A percentile compares a stretch with the other conserved stretches of the same genome.
Evolutionary conservation across 139 green algal species (phyloP).

Genomic region (Yamagishiella unicocca): DNA sequence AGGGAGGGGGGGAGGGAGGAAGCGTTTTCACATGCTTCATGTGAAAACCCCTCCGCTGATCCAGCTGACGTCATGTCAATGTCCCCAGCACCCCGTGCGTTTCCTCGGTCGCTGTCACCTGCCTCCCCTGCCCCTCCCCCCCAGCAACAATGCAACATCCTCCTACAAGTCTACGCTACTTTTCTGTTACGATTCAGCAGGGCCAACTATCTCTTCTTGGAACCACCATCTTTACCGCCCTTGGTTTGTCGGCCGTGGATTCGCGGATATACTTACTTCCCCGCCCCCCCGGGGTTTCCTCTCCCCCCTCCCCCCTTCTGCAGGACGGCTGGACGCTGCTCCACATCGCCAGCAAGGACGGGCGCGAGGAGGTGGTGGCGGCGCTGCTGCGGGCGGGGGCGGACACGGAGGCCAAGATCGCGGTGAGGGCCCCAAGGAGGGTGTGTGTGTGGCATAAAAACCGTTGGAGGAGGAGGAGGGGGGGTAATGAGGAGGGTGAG

Average conservation of each 20-base stretch:
- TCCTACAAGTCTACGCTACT: background rate
- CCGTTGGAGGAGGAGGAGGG: background rate
- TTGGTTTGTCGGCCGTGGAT: background rate
- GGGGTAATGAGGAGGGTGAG: background rate
- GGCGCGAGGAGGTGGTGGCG: constrained; percentile 28
- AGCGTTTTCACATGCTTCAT: background rate
- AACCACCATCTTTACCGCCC: background rate
- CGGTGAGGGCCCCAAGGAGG: no score
- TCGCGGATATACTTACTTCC: background rate
- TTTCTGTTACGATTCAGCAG: background rate
- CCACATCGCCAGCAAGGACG: constrained; percentile 18
- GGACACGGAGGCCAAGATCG: background rate
- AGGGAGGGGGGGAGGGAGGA: background rate
- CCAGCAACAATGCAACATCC: background rate
- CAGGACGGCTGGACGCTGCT: constrained; percentile 35
- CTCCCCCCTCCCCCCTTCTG: background rate
- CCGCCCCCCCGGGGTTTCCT: background rate
- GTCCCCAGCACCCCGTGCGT: background rate
- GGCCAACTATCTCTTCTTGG: background rate
- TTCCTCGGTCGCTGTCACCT: background rate
- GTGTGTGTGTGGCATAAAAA: background rate
- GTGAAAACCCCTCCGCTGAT: background rate
- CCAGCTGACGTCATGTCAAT: background rate
- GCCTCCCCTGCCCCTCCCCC: background rate
- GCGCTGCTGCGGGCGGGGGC: constrained; percentile 8